Base-by-base conservation (phyloP, 768 basidiomycete genomes). In the Exidia glandulosa region DNA sequence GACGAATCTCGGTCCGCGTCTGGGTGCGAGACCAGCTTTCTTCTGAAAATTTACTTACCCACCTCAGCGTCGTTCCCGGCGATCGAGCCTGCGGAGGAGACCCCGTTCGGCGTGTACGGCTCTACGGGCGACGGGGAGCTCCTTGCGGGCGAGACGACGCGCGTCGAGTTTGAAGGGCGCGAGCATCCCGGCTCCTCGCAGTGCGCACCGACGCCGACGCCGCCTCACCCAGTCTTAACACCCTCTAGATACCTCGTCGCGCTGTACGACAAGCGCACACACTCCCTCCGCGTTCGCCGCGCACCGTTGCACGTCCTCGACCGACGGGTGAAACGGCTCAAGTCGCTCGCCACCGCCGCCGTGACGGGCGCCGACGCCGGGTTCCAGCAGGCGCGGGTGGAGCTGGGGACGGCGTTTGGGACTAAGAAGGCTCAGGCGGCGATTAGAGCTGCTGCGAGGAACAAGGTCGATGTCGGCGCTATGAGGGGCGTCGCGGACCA, bases 371-470 rank as follows among this genome's bases (percentile, higher is more conserved):
- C 79, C 41, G 79, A 85, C 57, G 2, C 14, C 27, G 25, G 9
- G 50, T 54, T 54, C 30, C 50, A 54, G 50, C 50, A 54, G 25
- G 86, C 86, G 16, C 80, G 86, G 45, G 88, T 81, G 58, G 77
- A 82, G n/a, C 81, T 99, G 1, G 94, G 95, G 32, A 87, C 93
- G 70, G 83, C 88, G 1, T 99, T 99, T 64, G 95, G 95, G 25
- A 95, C 94, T 29, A 90, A 93, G 74, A 98, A 96, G 70, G 91
- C 93, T 50, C 88, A 91, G 71, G 82, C 83, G 10, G 85, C 83
- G 31, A 94, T 97, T 67, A 82, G 82, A 57, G 88, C 92, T 3
- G 81, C 81, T 58, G 93, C 94, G 72, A 81, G 95, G 63, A 95
- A 94, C 73, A 85, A 85, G 70, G 85, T 99, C 36, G 93, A 96